Conservation (phyloP, 1,139 yeast species). For the Debaryomycetaceae sp. region DNA sequence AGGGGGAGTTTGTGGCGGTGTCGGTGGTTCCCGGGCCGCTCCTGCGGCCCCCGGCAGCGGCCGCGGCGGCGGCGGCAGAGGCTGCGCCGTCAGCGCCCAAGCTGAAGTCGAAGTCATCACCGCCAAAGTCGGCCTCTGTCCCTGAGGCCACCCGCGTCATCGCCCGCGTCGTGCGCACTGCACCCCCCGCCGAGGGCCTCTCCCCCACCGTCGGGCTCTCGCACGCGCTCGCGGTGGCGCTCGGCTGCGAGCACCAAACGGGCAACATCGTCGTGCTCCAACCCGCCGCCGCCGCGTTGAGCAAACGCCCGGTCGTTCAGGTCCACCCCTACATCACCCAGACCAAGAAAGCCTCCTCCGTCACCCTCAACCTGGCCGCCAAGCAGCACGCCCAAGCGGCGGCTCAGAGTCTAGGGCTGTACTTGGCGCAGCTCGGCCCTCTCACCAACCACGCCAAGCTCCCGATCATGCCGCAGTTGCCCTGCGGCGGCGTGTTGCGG, state of each 20-base stretch:
- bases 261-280: slow-evolving; percentile 57
- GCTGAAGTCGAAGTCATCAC: slow-evolving; percentile 4
- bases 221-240: slow-evolving; percentile 50
- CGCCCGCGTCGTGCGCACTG: slow-evolving; percentile 54
- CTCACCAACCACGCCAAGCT: slow-evolving; percentile 46
- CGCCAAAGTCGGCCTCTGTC: slow-evolving; percentile 11
- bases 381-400: no score
- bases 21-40: slow-evolving; percentile 56
- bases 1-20: slow-evolving; percentile 56
- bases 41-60: slow-evolving; percentile 16
- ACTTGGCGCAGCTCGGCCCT: slow-evolving; percentile 17
- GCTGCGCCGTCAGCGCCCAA: no score
- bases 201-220: slow-evolving; percentile 54
- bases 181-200: slow-evolving; percentile 31
- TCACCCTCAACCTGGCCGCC: slow-evolving; percentile 24
- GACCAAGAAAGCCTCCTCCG: slow-evolving; percentile 26
- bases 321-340: slow-evolving; percentile 57
- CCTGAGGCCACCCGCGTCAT: slow-evolving; percentile 44
- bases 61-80: slow-evolving; percentile 9
- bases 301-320: slow-evolving; percentile 37
- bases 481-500: slow-evolving; percentile 60
- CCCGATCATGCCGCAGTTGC: slow-evolving; percentile 50
- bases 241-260: slow-evolving; percentile 45
- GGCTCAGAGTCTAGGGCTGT: no score
- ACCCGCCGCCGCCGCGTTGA: slow-evolving; percentile 38